Evolutionary conservation across 257 asterid genomes (phyloP), one percentile per base, ranked within the genome.

Genomic region (Nicotiana knightiana): DNA sequence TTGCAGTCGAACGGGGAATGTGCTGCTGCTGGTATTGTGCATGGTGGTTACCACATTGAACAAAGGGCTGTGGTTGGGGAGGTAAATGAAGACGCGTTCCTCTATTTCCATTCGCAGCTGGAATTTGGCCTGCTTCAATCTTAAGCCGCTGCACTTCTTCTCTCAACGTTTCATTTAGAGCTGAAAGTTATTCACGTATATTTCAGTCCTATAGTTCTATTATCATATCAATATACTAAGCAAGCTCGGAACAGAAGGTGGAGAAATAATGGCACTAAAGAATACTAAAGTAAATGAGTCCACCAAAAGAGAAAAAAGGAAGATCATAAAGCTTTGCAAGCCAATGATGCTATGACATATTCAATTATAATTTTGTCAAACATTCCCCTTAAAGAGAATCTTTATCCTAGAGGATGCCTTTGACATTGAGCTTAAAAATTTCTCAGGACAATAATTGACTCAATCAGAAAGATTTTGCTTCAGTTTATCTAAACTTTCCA

Each of bases 141-240:
- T 95, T 95, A 37, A 95, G 95, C 85, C 97, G 93, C 86, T 92
- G 96, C 82, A 95, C 86, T 84, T 95, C 99, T 75, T 90, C 91
- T 88, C 90, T 91, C 89, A 95, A 67, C 3, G 97, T 89, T 26
- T 95, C 97, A 57, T 92, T 95, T 87, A 95, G 83, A 77, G 97
- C 99, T 95, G 86, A 59, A 85, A 82, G 79, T 26, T 54, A 82
- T 17, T 11, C 10, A 6, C 46, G 9, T 18, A 86, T 53, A 43
- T 11, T 13, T 48, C 17, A 81, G 26, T 51, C 24, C 35, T 21
- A 75, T 73, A 73, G 39, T 2, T 73, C 79, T 48, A 48, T 4
- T 48, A 26, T 26, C 79, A 46, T 73, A 7, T 13, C 39, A 48
- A 73, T 43, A 13, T 48, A 6, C 35, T n/a, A 46, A 46, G 59